Evolutionary conservation across 352 stramenopile species (phyloP).

Genomic region (Phytophthora podocarpi): DNA sequence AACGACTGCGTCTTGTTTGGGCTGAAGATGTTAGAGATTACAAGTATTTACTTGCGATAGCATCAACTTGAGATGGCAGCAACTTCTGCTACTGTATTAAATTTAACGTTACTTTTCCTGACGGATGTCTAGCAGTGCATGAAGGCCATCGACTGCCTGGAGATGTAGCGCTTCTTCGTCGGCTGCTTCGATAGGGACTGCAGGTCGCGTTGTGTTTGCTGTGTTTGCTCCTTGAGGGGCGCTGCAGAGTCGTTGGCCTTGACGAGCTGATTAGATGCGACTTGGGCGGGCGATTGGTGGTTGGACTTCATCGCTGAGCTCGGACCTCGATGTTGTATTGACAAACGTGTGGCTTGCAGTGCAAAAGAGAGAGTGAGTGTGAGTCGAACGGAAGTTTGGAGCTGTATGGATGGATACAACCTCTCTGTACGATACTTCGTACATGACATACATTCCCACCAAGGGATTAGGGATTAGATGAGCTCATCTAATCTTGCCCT

Average conservation of each 20-base stretch:
- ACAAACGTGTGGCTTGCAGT: neutral
- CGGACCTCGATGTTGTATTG: neutral
- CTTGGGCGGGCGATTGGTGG: constrained; percentile 6
- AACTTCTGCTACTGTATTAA: too few relatives aligned
- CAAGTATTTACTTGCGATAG: too few relatives aligned
- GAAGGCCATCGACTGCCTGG: constrained; percentile 25
- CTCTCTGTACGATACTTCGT: neutral
- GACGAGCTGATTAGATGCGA: constrained; percentile 11
- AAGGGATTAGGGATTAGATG: too few relatives aligned
- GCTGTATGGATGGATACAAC: too few relatives aligned
- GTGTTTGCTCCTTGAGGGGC: neutral
- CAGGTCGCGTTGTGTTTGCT: too few relatives aligned
- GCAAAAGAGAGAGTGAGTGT: constrained; percentile 18
- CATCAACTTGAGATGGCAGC: too few relatives aligned
- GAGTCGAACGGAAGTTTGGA: too few relatives aligned
- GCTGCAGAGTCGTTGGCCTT: neutral
- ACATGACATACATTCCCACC: too few relatives aligned
- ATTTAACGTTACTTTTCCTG: too few relatives aligned
- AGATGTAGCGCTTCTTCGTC: constrained; percentile 29
- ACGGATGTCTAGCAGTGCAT: constrained; percentile 24
- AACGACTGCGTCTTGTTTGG: too few relatives aligned
- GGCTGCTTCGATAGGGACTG: constrained; percentile 1
- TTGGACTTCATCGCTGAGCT: constrained; percentile 12
- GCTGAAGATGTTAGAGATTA: too few relatives aligned
- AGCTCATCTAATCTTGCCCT: constrained; percentile 10